A percentile compares a stretch with the other conserved stretches of the same genome.
Evolutionary conservation across 164 flowering plant genomes (phyloP).

Genomic region (Annona cherimola): DNA sequence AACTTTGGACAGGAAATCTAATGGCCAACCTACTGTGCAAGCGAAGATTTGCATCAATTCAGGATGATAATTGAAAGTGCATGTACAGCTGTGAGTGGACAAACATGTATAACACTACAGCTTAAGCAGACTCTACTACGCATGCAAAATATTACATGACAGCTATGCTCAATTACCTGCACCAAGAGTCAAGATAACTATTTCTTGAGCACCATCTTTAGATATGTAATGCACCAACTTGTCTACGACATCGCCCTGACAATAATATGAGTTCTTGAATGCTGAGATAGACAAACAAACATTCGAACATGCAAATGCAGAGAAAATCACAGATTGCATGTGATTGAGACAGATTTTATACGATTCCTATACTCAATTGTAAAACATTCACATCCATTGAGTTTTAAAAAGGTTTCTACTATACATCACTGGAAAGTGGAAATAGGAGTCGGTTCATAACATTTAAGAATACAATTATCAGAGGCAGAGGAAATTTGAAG

Average conservation of each 20-base stretch:
- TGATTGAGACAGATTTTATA: neutral
- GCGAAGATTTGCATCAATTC: neutral
- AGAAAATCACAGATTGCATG: neutral
- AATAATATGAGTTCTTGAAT: neutral
- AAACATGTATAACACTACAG: neutral
- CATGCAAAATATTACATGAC: neutral
- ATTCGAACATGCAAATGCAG: neutral
- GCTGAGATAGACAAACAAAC: neutral
- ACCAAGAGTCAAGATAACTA: conserved; percentile 41
- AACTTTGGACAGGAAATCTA: neutral
- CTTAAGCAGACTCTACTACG: neutral
- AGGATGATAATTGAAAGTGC: neutral
- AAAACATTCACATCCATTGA: neutral
- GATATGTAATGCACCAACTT: conserved; percentile 28
- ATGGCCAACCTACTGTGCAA: too few species aligned
- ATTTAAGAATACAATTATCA: neutral
- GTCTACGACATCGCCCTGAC: conserved; percentile 31
- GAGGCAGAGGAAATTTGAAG: conserved; percentile 1
- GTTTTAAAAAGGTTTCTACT: neutral
- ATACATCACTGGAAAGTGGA: neutral
- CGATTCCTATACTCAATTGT: neutral
- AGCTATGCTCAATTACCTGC: conserved; percentile 29
- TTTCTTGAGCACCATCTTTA: conserved; percentile 23
- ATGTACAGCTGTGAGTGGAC: neutral
- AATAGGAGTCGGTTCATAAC: too few species aligned